These are phyloP conservation scores for Komagataella mondaviorum DNA, from an alignment of 805 yeast genomes.

Conservation along the genomic window DNA sequence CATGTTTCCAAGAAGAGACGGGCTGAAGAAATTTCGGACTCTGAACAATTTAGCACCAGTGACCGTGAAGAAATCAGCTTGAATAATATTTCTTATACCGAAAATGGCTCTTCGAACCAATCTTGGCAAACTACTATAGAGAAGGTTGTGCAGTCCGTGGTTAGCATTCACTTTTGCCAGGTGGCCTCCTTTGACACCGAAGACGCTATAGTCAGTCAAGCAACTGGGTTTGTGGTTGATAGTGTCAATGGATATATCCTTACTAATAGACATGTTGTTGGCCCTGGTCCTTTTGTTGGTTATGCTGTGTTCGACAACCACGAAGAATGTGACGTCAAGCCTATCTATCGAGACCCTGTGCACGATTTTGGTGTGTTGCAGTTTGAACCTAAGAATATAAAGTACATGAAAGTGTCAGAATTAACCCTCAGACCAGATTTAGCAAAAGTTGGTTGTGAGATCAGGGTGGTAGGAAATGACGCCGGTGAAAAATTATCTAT, in stretches of 20 bases:
- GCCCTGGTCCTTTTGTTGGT: conserved; percentile 90
- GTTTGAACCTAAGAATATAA: conserved; percentile 59
- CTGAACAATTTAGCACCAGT: neutral
- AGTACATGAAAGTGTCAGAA: conserved; percentile 60
- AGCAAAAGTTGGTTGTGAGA: conserved; percentile 86
- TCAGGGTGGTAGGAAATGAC: conserved; percentile 91
- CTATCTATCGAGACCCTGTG: conserved; percentile 85
- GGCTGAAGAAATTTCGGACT: neutral
- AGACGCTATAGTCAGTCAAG: conserved; percentile 67
- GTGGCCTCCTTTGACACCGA: conserved; percentile 85
- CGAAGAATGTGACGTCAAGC: conserved; percentile 79
- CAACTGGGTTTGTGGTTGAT: conserved; percentile 94
- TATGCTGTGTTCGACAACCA: conserved; percentile 89
- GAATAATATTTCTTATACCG: neutral
- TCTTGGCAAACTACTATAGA: conserved; percentile 77
- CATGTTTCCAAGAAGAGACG: neutral
- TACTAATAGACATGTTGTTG: conserved; percentile 91
- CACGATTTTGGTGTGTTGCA: conserved; percentile 88
- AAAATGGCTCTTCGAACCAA: neutral
- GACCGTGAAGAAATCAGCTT: conserved; percentile 16
- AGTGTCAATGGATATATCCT: conserved; percentile 67
- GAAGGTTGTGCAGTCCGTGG: conserved; percentile 73
- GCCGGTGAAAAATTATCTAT: conserved; percentile 91
- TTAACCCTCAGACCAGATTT: conserved; percentile 64
- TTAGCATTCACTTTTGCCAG: conserved; percentile 79